phyloP scores from a whole-genome alignment of 768 basidiomycete genomes.

The Leccinum olivaceopallidum region DNA sequence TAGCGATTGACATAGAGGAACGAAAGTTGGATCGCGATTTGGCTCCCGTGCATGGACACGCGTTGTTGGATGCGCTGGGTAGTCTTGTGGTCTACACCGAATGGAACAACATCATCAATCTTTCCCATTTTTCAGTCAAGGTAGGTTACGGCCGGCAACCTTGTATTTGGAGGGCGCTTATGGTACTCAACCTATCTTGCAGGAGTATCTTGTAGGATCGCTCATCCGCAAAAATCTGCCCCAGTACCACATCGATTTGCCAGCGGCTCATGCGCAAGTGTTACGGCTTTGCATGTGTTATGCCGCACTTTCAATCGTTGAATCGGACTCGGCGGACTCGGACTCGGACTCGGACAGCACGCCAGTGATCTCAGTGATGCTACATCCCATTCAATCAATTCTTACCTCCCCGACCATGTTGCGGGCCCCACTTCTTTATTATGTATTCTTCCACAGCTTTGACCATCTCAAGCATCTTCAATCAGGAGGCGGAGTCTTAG shows the following conservation, averaged over 20 bases:
- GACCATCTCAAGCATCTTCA: neutral
- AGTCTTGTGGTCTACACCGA: conserved; percentile 15
- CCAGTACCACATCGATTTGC: neutral
- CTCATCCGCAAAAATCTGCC: neutral
- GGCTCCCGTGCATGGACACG: neutral
- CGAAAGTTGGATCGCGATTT: neutral
- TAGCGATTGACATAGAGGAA: conserved; percentile 12
- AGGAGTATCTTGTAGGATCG: neutral
- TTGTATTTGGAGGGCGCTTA: neutral
- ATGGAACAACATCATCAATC: neutral
- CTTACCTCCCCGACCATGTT: no score
- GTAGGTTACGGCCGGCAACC: neutral
- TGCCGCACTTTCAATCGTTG: neutral
- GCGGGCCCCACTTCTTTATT: neutral
- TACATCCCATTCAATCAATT: no score
- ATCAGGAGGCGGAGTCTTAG: neutral
- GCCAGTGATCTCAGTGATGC: neutral
- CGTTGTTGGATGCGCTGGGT: conserved; percentile 8
- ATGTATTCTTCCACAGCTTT: neutral
- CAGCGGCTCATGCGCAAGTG: neutral
- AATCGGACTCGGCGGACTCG: neutral
- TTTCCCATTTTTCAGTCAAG: conserved; percentile 23
- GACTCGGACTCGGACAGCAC: neutral
- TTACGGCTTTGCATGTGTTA: neutral
- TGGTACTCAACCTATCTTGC: neutral